A percentile compares a stretch with the other conserved stretches of the same genome.
Evolutionary conservation across 768 basidiomycete genomes (phyloP).

Genomic region (Plicaturopsis crispa): DNA sequence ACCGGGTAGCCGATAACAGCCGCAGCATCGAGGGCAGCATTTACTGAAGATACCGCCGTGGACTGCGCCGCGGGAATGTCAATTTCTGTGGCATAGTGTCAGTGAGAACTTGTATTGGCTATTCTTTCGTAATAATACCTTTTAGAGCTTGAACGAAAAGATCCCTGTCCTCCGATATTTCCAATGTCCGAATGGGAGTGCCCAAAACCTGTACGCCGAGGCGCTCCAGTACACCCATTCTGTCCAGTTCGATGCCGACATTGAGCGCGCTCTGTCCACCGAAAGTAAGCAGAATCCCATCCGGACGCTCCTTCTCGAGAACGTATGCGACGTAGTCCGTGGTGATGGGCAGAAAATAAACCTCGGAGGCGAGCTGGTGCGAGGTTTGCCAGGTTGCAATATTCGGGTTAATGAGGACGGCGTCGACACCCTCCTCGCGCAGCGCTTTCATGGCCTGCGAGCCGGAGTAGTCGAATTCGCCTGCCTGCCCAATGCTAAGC

Average conservation of each 20-base stretch:
- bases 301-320: constrained; percentile 95
- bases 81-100: too few species aligned
- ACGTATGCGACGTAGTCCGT: constrained; percentile 98
- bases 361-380: constrained; percentile 91
- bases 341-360: constrained; percentile 96
- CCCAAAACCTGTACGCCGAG: constrained; percentile 91
- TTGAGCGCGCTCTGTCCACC: constrained; percentile 98
- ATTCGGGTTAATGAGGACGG: constrained; percentile 96
- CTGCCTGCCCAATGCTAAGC: constrained; percentile 95
- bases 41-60: constrained; percentile 93
- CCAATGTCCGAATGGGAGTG: constrained; percentile 89
- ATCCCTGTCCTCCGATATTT: constrained; percentile 95
- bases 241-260: constrained; percentile 93
- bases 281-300: constrained; percentile 95
- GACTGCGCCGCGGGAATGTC: constrained; percentile 94
- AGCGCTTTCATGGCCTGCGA: constrained; percentile 98
- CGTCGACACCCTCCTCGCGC: constrained; percentile 88
- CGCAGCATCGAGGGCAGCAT: constrained; percentile 87
- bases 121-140: constrained; percentile 35
- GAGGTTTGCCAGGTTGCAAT: constrained; percentile 99
- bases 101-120: neutral
- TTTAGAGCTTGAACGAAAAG: constrained; percentile 95
- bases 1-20: constrained; percentile 93
- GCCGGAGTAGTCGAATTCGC: constrained; percentile 99
- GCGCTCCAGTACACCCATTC: constrained; percentile 92